Evolutionary conservation across 176 grass and related monocot genomes (phyloP).

Genomic region (Guadua angustifolia): DNA sequence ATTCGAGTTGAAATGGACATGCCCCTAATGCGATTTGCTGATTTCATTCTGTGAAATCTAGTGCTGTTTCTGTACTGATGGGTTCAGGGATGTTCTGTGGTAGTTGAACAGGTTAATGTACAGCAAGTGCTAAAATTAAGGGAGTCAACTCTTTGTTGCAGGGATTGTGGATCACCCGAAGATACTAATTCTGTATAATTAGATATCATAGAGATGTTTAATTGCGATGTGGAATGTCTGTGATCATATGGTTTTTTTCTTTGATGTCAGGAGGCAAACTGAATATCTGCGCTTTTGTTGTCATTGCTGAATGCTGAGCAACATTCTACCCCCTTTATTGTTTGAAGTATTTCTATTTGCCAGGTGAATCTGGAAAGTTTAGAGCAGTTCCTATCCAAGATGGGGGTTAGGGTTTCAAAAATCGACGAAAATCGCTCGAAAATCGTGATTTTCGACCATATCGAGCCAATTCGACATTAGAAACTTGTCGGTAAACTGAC

Average conservation of each 20-base stretch:
- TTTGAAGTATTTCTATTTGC: neutral
- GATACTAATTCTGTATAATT: neutral
- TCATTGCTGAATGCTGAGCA: neutral
- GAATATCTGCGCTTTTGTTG: neutral
- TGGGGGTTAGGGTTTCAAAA: neutral
- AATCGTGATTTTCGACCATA: no score
- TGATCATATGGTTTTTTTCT: neutral
- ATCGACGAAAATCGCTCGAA: no score
- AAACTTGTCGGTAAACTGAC: no score
- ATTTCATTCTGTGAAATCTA: slow-evolving; percentile 20
- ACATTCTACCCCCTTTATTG: neutral
- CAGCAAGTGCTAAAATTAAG: neutral
- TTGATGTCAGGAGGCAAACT: neutral
- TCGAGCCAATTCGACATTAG: no score
- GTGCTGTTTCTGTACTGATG: neutral
- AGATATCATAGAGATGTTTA: neutral
- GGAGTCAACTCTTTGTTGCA: neutral
- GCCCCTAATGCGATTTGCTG: neutral
- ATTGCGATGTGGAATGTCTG: neutral
- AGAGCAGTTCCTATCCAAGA: neutral
- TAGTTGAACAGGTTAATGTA: neutral
- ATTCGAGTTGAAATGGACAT: slow-evolving; percentile 27
- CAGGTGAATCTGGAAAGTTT: neutral
- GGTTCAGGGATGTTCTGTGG: neutral
- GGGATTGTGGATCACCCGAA: neutral